phyloP scores from a whole-genome alignment of 805 yeast genomes.

The Pichia cabralensis region DNA sequence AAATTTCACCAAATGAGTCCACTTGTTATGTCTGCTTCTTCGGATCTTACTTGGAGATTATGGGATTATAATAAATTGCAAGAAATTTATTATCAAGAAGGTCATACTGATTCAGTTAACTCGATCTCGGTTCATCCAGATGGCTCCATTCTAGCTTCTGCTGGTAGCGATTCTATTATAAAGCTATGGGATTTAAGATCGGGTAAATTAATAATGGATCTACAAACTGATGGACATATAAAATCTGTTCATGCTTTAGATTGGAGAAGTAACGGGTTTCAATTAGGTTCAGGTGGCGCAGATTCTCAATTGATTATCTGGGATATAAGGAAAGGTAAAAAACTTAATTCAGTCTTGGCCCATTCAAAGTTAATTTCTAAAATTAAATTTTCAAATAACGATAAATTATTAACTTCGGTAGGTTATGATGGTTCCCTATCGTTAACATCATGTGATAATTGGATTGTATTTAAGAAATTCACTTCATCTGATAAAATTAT shows the following conservation, averaged over 20 bases:
- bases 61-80: conserved; percentile 57
- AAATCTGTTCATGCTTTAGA: conserved; percentile 60
- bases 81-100: conserved; percentile 67
- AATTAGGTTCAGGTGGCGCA: conserved; percentile 74
- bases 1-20: conserved; percentile 57
- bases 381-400: conserved; percentile 38
- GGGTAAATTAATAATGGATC: conserved; percentile 50
- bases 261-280: conserved; percentile 70
- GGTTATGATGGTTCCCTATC: conserved; percentile 66
- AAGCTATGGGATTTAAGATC: conserved; percentile 81
- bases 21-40: conserved; percentile 60
- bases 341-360: conserved; percentile 47
- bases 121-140: conserved; percentile 57
- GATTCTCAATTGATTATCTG: conserved; percentile 75
- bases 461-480: conserved; percentile 47
- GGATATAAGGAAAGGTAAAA: conserved; percentile 55
- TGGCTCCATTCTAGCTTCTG: conserved; percentile 68
- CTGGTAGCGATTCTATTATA: conserved; percentile 67
- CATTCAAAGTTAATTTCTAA: conserved; percentile 68
- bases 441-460: conserved; percentile 58
- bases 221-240: conserved; percentile 50
- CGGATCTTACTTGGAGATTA: conserved; percentile 78
- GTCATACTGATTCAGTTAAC: conserved; percentile 70
- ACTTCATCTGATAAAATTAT: conserved; percentile 60
- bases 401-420: conserved; percentile 42